Conservation (phyloP, 2,329 filamentous ascomycete genomes). For the Coccinonectria pachysandricola region DNA sequence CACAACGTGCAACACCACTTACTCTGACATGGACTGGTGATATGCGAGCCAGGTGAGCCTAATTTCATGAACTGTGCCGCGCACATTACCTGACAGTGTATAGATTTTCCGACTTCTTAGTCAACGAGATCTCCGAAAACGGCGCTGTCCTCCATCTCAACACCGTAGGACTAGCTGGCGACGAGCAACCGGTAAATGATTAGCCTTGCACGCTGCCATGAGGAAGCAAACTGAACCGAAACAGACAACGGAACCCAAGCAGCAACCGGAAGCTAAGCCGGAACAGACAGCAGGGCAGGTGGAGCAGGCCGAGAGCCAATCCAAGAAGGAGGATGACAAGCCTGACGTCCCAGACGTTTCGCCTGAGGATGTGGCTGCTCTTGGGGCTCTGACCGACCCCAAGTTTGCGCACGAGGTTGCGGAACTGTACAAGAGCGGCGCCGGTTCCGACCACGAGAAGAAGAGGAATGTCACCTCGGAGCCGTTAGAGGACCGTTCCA, state of each 20-base stretch:
- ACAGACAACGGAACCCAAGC: conserved; percentile 9
- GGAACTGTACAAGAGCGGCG: conserved; percentile 29
- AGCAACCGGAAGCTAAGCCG: conserved; percentile 6
- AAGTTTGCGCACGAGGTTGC: conserved; percentile 31
- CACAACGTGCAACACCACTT: conserved; percentile 29
- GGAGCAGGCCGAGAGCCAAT: no score
- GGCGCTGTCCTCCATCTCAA: conserved; percentile 67
- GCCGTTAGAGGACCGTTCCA: conserved; percentile 32
- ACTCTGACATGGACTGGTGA: conserved; percentile 29
- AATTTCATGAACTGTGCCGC: conserved; percentile 1
- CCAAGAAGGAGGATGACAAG: conserved; percentile 9
- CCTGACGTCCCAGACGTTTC: no score
- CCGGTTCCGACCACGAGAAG: conserved; percentile 18
- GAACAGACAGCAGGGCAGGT: conserved; percentile 4
- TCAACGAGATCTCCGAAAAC: conserved; percentile 74
- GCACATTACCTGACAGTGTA: conserved; percentile 5
- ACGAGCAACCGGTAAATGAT: conserved; percentile 9
- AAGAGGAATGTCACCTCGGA: conserved; percentile 29
- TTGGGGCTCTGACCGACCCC: conserved; percentile 30
- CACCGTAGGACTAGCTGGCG: conserved; percentile 27
- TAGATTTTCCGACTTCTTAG: conserved; percentile 83
- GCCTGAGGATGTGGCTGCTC: conserved; percentile 24
- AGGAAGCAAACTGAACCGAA: no score
- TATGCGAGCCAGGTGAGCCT: conserved; percentile 28
- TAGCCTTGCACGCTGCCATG: no score